A percentile compares a stretch with the other conserved stretches of the same genome.
These are phyloP conservation scores for Ustilago sp. DNA, from an alignment of 1,284 basidiomycete species.

Conservation along the genomic window DNA sequence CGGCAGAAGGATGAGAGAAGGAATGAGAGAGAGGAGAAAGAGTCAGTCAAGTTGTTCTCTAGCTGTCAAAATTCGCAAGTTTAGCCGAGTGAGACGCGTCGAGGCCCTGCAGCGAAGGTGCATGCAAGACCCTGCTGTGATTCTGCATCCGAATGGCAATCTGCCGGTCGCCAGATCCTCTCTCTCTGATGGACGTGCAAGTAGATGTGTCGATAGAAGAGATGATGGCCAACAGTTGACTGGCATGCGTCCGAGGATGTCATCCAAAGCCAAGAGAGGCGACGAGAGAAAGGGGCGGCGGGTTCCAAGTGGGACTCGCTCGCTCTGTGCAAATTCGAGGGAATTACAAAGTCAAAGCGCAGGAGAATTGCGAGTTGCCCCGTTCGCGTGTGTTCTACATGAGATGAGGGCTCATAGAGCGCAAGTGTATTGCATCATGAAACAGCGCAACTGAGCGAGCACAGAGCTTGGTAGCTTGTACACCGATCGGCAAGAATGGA, in stretches of 20 bases:
- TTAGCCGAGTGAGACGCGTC: conserved; percentile 35
- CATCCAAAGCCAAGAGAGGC: background rate
- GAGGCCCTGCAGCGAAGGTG: conserved; percentile 12
- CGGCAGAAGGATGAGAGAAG: background rate
- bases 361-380: conserved; percentile 31
- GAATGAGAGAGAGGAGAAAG: background rate
- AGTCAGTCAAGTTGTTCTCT: background rate
- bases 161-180: background rate
- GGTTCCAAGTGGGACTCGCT: background rate
- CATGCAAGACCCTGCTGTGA: background rate
- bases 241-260: background rate
- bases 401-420: conserved; percentile 9
- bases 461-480: background rate
- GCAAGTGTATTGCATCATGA: background rate
- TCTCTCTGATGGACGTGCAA: background rate
- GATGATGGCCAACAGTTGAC: background rate
- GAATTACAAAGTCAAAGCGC: conserved; percentile 6
- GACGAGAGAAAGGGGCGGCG: conserved; percentile 2
- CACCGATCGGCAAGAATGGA: background rate
- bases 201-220: background rate
- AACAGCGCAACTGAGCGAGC: background rate
- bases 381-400: conserved; percentile 25
- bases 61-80: conserved; percentile 37
- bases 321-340: conserved; percentile 4
- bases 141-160: background rate